These are phyloP conservation scores for Quercus ilex DNA, from an alignment of 306 rosid genomes.

Conservation along the genomic window DNA sequence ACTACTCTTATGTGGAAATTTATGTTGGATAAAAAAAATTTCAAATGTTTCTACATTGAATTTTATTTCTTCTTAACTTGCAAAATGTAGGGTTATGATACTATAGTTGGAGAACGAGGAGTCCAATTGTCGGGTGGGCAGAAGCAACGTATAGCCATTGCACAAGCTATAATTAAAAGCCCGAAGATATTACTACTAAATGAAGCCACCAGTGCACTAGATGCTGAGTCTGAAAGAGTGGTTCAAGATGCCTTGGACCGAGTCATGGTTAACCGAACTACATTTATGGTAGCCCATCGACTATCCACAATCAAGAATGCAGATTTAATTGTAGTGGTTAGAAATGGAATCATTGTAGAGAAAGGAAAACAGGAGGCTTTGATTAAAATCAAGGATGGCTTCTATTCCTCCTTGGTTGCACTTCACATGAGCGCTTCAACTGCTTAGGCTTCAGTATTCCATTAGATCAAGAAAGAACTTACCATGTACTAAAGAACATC, in stretches of 20 bases:
- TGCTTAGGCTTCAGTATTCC: too few relatives aligned
- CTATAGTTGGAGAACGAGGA: conserved; percentile 24
- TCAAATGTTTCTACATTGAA: not conserved
- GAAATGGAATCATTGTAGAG: conserved; percentile 10
- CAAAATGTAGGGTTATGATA: conserved; percentile 19
- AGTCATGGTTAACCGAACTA: conserved; percentile 28
- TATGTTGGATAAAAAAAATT: not conserved
- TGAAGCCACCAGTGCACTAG: conserved; percentile 38
- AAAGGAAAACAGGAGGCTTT: conserved; percentile 27
- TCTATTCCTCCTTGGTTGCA: conserved; percentile 28
- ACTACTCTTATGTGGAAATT: not conserved
- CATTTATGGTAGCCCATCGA: conserved; percentile 27
- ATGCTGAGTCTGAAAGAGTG: conserved; percentile 27
- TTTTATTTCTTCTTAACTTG: not conserved
- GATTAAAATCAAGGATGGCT: conserved; percentile 21
- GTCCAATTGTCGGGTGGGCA: conserved; percentile 23
- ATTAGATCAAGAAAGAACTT: too few relatives aligned
- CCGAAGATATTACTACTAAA: conserved; percentile 28
- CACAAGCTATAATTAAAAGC: conserved; percentile 22
- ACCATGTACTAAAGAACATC: too few relatives aligned
- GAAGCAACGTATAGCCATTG: conserved; percentile 27
- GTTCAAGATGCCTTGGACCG: conserved; percentile 32
- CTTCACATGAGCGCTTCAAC: conserved; percentile 28
- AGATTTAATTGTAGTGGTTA: too few relatives aligned
- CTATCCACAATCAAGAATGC: too few relatives aligned